Conservation (phyloP, 163 green algal genomes). For the Trebouxia gelatinosa region DNA sequence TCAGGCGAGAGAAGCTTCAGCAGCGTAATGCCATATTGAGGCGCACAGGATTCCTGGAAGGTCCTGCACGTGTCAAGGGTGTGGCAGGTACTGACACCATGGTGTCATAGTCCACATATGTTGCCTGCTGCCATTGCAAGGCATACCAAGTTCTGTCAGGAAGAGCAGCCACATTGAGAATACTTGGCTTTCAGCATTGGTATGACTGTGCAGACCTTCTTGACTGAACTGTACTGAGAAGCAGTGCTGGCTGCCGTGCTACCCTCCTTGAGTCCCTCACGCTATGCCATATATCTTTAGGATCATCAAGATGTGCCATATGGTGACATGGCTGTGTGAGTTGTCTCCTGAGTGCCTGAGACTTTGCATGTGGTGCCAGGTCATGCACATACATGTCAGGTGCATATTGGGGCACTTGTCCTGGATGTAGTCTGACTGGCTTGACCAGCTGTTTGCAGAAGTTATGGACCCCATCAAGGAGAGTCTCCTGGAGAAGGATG, state of each 20-base stretch:
- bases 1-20: slow-evolving; percentile 38
- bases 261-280: too few species aligned
- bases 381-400: not conserved
- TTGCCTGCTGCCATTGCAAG: too few species aligned
- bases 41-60: slow-evolving; percentile 45
- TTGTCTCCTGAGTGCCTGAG: not conserved
- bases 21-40: slow-evolving; percentile 45
- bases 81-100: slow-evolving; percentile 1
- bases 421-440: not conserved
- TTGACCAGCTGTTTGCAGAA: slow-evolving; percentile 33
- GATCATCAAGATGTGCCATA: too few species aligned
- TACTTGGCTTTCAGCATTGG: not conserved
- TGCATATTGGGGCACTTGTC: not conserved
- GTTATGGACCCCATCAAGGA: slow-evolving; percentile 37
- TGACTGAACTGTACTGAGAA: not conserved
- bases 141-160: too few species aligned
- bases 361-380: not conserved
- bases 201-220: not conserved
- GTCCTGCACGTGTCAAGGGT: not conserved
- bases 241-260: not conserved
- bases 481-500: slow-evolving; percentile 18
- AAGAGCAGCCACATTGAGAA: too few species aligned
- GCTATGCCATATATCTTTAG: too few species aligned
- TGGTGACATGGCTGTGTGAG: not conserved
- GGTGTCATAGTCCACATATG: too few species aligned